phyloP scores from a whole-genome alignment of 148 eudicot genomes.

The Simmondsia chinensis region DNA sequence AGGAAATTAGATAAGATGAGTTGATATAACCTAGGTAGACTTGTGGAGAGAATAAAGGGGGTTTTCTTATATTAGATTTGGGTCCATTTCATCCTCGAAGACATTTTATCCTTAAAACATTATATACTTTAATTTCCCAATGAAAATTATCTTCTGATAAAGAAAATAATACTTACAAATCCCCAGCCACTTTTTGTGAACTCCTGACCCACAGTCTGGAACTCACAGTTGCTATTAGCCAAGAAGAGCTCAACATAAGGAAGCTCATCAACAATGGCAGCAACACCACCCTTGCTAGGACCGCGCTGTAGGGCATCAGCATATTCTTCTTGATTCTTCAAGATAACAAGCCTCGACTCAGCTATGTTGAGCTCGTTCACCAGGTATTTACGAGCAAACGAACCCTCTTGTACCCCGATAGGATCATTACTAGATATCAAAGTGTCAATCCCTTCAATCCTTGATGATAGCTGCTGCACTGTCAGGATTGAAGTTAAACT shows the following conservation, averaged over 20 bases:
- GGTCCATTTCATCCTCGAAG: no score
- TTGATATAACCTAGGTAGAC: no score
- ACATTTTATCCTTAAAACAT: no score
- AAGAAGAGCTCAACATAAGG: slow-evolving; percentile 65
- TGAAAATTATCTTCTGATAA: no score
- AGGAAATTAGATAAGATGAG: no score
- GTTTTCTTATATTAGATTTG: no score
- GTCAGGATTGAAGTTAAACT: slow-evolving; percentile 90
- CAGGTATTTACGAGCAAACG: slow-evolving; percentile 68
- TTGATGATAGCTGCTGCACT: slow-evolving; percentile 60
- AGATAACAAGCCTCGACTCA: slow-evolving; percentile 36
- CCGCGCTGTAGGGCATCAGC: slow-evolving; percentile 39
- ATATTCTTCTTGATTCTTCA: slow-evolving; percentile 41
- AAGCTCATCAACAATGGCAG: slow-evolving; percentile 87
- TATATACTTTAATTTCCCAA: no score
- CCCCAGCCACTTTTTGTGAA: slow-evolving; percentile 91
- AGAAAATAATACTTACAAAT: slow-evolving; percentile 92
- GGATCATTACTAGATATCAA: slow-evolving; percentile 54
- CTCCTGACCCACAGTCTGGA: slow-evolving; percentile 60
- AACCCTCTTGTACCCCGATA: slow-evolving; percentile 79
- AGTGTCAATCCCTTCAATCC: slow-evolving; percentile 64
- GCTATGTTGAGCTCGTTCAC: slow-evolving; percentile 45
- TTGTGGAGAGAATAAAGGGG: no score
- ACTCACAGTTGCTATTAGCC: slow-evolving; percentile 36
- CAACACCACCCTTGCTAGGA: slow-evolving; percentile 71